Base-by-base conservation (phyloP, 345 rosid species). In the Eucalyptus viminalis region DNA sequence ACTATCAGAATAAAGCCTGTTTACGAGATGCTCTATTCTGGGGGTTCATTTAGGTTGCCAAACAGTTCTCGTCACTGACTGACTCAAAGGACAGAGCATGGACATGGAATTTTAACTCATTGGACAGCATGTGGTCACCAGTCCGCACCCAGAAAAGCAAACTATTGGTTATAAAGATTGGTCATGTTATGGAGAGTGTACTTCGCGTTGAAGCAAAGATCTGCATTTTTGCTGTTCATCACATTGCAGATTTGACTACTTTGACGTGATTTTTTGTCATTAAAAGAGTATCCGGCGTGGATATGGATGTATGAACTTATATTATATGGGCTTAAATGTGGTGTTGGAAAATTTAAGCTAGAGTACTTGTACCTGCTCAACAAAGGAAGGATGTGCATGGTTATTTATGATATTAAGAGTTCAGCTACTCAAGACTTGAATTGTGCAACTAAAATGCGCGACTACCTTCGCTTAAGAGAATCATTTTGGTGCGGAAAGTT, bases 1-100 rank as follows among this genome's bases (percentile, higher is more conserved):
- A 91, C 91, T 16, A 88, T 91, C 60, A 93, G 95, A 87, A 94
- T 94, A 69, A 86, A 92, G 91, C 96, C 97, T 11, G 97, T 95
- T 76, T 95, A 94, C 37, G 91, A 93, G 88, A 94, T 92, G 95
- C 95, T 94, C 44, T 94, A 95, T 45, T 92, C 92, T 5, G 95
- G 95, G 40, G 95, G 97, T 56, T 94, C 97, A 50, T 94, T 94
- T 92, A 90, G 94, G 91, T 58, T 92, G 89, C 95, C 94, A 27
- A 93, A 89, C 80, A 91, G 91, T 89, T 93, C 93, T 25, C 25
- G 45, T 44, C 94, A 92, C 83, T 95, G 88, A 91, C 22, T 6
- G 88, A 86, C 34, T 86, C 60, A 21, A 37, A 76, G 47, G 83
- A 76, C 83, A 11, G 47, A 76, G 83, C 45, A 76, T 21, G 11